These are phyloP conservation scores for Talaromyces amestolkiae DNA, from an alignment of 2,329 filamentous ascomycete species.

Conservation along the genomic window DNA sequence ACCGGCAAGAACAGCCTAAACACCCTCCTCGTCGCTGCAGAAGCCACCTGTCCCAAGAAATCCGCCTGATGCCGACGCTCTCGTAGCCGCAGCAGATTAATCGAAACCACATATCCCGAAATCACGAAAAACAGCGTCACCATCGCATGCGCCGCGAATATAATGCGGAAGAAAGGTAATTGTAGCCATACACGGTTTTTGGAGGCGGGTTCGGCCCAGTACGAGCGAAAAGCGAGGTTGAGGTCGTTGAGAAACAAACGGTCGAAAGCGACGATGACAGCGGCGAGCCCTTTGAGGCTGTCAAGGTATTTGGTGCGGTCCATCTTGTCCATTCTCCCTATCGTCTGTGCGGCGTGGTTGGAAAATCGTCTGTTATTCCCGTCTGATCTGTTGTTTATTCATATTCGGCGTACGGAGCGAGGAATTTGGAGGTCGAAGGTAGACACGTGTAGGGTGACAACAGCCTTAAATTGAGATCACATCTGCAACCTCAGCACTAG, in stretches of 20 bases:
- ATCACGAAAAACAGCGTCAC: slow-evolving; percentile 59
- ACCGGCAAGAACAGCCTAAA: slow-evolving; percentile 35
- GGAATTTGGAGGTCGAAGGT: background rate
- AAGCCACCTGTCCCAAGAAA: slow-evolving; percentile 14
- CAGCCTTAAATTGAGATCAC: background rate
- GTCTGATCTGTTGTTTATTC: background rate
- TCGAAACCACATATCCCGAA: slow-evolving; percentile 57
- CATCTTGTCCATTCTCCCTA: background rate
- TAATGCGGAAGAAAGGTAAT: slow-evolving; percentile 39
- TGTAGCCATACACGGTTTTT: slow-evolving; percentile 28
- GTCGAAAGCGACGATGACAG: slow-evolving; percentile 26
- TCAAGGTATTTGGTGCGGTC: slow-evolving; percentile 25
- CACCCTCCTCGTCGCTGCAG: slow-evolving; percentile 28
- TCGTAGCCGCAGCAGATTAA: slow-evolving; percentile 48
- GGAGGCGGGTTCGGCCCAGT: slow-evolving; percentile 26
- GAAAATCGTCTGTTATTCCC: background rate
- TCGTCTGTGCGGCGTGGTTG: background rate
- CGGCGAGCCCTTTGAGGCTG: slow-evolving; percentile 31
- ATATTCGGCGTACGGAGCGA: background rate
- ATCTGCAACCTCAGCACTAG: background rate
- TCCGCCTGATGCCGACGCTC: background rate
- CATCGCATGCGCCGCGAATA: slow-evolving; percentile 37
- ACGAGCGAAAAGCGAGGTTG: slow-evolving; percentile 25
- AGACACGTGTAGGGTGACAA: background rate
- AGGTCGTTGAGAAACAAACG: slow-evolving; percentile 29